Base-by-base conservation (phyloP, 805 yeast species). In the Candida tammaniensis region DNA sequence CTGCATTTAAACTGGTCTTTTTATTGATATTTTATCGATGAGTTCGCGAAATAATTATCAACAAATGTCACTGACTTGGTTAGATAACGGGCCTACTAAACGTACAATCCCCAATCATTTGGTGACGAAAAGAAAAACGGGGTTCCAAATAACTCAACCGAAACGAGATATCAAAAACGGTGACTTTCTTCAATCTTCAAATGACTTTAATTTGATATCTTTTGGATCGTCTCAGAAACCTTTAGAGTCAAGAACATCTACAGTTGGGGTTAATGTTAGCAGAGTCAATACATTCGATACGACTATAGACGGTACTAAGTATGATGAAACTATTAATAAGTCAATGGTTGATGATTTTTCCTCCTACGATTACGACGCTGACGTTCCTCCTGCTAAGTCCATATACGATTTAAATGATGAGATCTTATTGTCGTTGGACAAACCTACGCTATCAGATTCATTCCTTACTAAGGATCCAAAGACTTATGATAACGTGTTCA, bases 371-470 rank as follows among this genome's bases (percentile, higher is more conserved):
- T 31, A 24, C 17, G 50, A 51, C 28, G 58, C 57, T 29, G 78
- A 73, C 39, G 40, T 59, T 22, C 80, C 80, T 8, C 82, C 81
- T 1, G 49, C 63, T 5, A 54, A 68, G 39, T 74, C 80, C 3
- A 57, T 76, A 17, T 70, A 64, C 41, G 82, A 76, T 43, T 58
- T 72, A 36, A 64, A 60, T 30, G 68, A 68, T 30, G 71, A 69
- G 33, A 64, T 68, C 5, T 58, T 64, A 19, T 51, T 61, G 10
- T 54, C 64, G 4, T 49, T 59, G 30, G 57, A 56, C 30, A 58
- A 59, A 20, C 70, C 69, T 6, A 37, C 27, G 12, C 56, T 56
- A 9, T 47, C 56, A 11, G 67, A 62, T 26, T 65, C 73, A 2
- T 64, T 72, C 41, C 59, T 68, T 25, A 59, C 59, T 37, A 66